phyloP scores from a whole-genome alignment of 495 filamentous ascomycete species.

The Aspergillus bertholletiae region DNA sequence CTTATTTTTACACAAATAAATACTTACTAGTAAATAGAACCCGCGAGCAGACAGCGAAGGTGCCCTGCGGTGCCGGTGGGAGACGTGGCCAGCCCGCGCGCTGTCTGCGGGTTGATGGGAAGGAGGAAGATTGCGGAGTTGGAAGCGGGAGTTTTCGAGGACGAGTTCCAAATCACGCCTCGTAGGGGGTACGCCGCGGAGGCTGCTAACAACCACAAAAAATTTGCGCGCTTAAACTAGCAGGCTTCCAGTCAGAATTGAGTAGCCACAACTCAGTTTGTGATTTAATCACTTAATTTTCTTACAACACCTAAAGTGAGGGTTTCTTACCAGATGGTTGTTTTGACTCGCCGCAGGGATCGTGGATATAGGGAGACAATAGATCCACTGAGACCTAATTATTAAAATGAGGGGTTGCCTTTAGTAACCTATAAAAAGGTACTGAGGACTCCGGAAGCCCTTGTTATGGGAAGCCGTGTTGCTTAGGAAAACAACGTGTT shows the following conservation, averaged over 20 bases:
- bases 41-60: conserved; percentile 23
- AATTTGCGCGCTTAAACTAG: conserved; percentile 4
- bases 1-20: background rate
- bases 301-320: background rate
- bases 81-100: conserved; percentile 35
- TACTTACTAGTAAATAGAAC: conserved; percentile 21
- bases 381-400: background rate
- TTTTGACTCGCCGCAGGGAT: background rate
- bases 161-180: conserved; percentile 23
- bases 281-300: background rate
- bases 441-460: background rate
- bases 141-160: conserved; percentile 24
- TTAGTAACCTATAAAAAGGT: background rate
- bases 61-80: conserved; percentile 29
- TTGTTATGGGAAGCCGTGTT: background rate
- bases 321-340: conserved; percentile 3
- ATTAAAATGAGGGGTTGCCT: background rate
- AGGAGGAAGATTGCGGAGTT: conserved; percentile 27
- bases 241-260: background rate
- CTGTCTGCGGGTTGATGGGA: conserved; percentile 27
- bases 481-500: background rate
- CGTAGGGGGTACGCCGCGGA: conserved; percentile 20
- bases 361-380: background rate
- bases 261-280: background rate
- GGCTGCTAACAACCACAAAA: conserved; percentile 17